These are phyloP conservation scores for Hypomyces perniciosus DNA, from an alignment of 2,329 filamentous ascomycete genomes.

Conservation along the genomic window DNA sequence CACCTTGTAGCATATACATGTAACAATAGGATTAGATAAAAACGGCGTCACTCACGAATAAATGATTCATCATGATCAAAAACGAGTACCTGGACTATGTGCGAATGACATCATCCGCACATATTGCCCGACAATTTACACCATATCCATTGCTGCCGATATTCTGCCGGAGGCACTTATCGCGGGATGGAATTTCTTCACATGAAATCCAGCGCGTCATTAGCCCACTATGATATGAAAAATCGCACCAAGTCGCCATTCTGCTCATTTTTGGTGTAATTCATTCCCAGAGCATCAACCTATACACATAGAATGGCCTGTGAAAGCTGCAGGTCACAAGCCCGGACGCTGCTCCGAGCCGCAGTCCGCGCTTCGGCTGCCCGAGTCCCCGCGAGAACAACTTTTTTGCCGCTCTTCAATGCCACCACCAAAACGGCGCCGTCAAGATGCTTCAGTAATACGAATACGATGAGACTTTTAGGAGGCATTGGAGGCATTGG, in stretches of 20 bases:
- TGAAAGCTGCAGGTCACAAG: slow-evolving; percentile 42
- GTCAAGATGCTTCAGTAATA: slow-evolving; percentile 32
- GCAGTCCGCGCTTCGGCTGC: slow-evolving; percentile 26
- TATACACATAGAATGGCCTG: slow-evolving; percentile 38
- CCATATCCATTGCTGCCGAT: slow-evolving; percentile 9
- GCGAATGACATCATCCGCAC: too few relatives aligned
- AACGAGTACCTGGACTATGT: too few relatives aligned
- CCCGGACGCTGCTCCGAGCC: slow-evolving; percentile 33
- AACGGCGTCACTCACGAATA: not conserved
- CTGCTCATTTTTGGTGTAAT: not conserved
- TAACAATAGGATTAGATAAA: not conserved
- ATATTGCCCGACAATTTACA: not conserved
- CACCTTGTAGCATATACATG: too few relatives aligned
- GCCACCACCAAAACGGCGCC: slow-evolving; percentile 1
- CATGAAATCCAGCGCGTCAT: slow-evolving; percentile 13
- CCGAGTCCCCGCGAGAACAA: slow-evolving; percentile 20
- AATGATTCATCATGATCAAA: not conserved
- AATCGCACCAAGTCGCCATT: slow-evolving; percentile 1
- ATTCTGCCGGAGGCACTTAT: slow-evolving; percentile 10
- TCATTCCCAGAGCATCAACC: slow-evolving; percentile 9
- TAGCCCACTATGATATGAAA: slow-evolving; percentile 5
- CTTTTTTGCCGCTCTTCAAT: slow-evolving; percentile 15
- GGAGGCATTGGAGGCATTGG: slow-evolving; percentile 29
- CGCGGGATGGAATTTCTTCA: slow-evolving; percentile 3
- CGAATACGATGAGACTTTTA: slow-evolving; percentile 27